Conservation (phyloP, 202 grass and related monocot genomes). For the Saccharum hybrid region DNA sequence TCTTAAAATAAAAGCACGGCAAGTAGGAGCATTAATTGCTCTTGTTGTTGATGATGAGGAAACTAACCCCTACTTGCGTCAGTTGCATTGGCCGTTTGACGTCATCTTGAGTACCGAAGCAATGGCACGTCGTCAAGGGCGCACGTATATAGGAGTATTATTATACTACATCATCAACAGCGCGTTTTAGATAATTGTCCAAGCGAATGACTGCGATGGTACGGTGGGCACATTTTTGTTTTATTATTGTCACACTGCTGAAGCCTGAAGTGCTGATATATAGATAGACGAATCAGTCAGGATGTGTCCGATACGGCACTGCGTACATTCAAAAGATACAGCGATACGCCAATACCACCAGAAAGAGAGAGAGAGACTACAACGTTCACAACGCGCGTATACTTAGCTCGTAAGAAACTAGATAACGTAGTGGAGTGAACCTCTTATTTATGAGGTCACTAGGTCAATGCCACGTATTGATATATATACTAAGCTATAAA, state of each 20-base stretch:
- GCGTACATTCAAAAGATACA: neutral
- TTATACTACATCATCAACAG: neutral
- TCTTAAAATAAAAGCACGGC: no score
- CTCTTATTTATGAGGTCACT: no score
- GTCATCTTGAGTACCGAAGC: neutral
- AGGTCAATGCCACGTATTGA: no score
- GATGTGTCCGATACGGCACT: neutral
- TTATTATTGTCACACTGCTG: neutral
- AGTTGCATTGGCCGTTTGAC: neutral
- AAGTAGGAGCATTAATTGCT: no score
- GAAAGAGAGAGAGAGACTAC: no score
- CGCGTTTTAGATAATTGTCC: no score
- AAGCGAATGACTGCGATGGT: neutral
- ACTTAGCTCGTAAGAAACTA: conserved; percentile 36
- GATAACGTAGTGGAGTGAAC: neutral
- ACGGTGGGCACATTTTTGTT: neutral
- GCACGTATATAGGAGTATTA: no score
- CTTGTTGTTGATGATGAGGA: no score
- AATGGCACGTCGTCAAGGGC: neutral
- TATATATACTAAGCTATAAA: no score
- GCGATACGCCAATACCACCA: neutral
- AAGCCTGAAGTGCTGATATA: neutral
- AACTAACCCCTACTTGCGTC: no score
- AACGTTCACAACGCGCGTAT: neutral
- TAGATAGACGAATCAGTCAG: neutral